These are phyloP conservation scores for Hymenoscyphus scutula DNA, from an alignment of 2,329 filamentous ascomycete species.

Conservation along the genomic window DNA sequence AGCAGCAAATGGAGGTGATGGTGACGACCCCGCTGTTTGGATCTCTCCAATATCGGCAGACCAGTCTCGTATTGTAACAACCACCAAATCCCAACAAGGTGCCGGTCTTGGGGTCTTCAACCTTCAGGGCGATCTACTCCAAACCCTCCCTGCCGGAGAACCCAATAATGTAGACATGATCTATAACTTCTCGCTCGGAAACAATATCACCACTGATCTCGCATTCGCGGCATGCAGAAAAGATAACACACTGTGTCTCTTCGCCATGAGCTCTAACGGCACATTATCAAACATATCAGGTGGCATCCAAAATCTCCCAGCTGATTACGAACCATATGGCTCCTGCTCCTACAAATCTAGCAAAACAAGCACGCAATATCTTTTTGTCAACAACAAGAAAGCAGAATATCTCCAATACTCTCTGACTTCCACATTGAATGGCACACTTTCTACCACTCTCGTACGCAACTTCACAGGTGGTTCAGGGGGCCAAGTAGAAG, in stretches of 20 bases:
- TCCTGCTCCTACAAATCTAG: constrained; percentile 3
- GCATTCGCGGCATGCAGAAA: not conserved
- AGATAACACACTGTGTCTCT: constrained; percentile 2
- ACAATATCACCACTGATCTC: not conserved
- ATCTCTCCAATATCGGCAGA: constrained; percentile 1
- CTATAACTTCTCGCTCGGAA: not conserved
- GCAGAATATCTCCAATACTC: constrained; percentile 5
- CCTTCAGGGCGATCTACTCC: not conserved
- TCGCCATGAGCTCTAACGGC: not conserved
- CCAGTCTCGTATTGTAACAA: constrained; percentile 2
- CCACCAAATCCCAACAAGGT: not conserved
- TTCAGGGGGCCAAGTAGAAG: constrained; percentile 4
- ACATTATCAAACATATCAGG: not conserved
- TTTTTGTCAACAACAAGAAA: constrained; percentile 3
- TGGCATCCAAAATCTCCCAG: not conserved
- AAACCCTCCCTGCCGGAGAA: not conserved
- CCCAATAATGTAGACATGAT: constrained; percentile 6
- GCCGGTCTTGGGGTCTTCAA: not conserved
- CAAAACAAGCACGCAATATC: not conserved
- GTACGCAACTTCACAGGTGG: not conserved
- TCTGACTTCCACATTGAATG: not conserved
- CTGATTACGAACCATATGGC: not conserved
- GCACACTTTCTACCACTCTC: not conserved
- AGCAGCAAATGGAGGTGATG: constrained; percentile 1
- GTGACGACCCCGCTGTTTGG: constrained; percentile 5